A percentile compares a stretch with the other conserved stretches of the same genome.
These are phyloP conservation scores for Sextonia rubra DNA, from an alignment of 164 flowering plant species.

Conservation along the genomic window DNA sequence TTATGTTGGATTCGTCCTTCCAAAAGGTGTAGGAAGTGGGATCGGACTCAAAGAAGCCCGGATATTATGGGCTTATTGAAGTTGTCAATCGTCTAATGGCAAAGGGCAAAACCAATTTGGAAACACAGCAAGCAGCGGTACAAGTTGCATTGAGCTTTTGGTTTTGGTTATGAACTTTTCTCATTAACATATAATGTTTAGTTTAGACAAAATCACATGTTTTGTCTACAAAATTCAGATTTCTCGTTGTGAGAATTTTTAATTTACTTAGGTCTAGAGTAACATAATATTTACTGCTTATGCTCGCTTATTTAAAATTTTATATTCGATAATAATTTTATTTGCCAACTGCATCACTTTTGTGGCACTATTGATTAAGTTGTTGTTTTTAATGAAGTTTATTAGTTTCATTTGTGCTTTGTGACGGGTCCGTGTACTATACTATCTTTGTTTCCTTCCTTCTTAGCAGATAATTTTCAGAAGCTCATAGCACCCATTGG, in stretches of 20 bases:
- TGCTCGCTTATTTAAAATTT: background rate
- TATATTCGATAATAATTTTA: background rate
- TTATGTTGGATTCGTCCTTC: slow-evolving; percentile 6
- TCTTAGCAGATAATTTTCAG: slow-evolving; percentile 57
- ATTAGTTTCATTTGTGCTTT: background rate
- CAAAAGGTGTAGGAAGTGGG: slow-evolving; percentile 66
- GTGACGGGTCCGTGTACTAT: slow-evolving; percentile 69
- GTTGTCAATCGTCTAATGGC: slow-evolving; percentile 58
- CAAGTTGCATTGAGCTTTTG: background rate
- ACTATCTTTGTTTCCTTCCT: slow-evolving; percentile 72
- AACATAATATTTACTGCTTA: background rate
- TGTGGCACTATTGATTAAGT: background rate
- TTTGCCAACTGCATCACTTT: background rate
- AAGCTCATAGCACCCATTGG: slow-evolving; percentile 67
- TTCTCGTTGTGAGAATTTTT: no score
- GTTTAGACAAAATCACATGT: no score
- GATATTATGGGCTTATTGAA: slow-evolving; percentile 89
- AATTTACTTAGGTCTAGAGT: background rate
- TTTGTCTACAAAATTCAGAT: no score
- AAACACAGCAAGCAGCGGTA: slow-evolving; percentile 68
- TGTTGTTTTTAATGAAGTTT: background rate
- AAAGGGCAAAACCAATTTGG: slow-evolving; percentile 43
- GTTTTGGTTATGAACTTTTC: background rate
- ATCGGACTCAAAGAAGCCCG: slow-evolving; percentile 87
- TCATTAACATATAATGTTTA: background rate